phyloP scores from a whole-genome alignment of 108 stramenopile species.

The Nitzschia palea region DNA sequence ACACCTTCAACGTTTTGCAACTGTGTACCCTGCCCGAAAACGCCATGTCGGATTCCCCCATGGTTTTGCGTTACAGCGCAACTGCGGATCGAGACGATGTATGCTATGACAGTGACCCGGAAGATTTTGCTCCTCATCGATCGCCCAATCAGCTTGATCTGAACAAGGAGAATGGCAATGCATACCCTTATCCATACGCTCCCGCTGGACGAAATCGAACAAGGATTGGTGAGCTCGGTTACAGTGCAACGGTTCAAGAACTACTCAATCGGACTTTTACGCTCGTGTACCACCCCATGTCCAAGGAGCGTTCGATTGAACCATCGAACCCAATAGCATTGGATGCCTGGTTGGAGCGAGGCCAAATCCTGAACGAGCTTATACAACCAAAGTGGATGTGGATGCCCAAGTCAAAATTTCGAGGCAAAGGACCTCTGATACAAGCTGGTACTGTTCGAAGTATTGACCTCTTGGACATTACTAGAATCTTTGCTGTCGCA shows the following conservation, averaged over 20 bases:
- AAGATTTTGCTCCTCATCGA: slow-evolving; percentile 37
- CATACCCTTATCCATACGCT: background rate
- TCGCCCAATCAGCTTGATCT: background rate
- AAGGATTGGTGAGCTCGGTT: background rate
- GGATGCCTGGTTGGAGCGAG: slow-evolving; percentile 55
- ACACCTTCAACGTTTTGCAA: slow-evolving; percentile 14
- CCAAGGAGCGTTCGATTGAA: background rate
- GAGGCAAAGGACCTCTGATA: background rate
- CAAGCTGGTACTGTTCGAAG: slow-evolving; percentile 5
- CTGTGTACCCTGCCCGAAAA: slow-evolving; percentile 32
- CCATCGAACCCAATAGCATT: slow-evolving; percentile 26
- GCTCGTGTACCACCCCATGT: slow-evolving; percentile 28
- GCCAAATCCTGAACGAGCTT: slow-evolving; percentile 29
- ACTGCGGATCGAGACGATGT: slow-evolving; percentile 14
- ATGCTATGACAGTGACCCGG: slow-evolving; percentile 56
- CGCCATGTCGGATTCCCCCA: background rate
- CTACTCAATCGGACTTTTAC: slow-evolving; percentile 38
- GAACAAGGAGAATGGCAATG: background rate
- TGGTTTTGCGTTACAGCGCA: background rate
- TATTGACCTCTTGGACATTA: slow-evolving; percentile 54
- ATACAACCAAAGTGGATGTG: slow-evolving; percentile 52
- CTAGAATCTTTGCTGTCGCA: slow-evolving; percentile 35
- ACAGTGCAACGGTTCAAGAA: slow-evolving; percentile 22
- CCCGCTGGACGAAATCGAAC: background rate
- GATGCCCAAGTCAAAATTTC: slow-evolving; percentile 17